Percentiles rank a stretch among this genome's conserved stretches.
phyloP scores from a whole-genome alignment of 2,329 filamentous ascomycete species.

The Ophiostoma perfectum region DNA sequence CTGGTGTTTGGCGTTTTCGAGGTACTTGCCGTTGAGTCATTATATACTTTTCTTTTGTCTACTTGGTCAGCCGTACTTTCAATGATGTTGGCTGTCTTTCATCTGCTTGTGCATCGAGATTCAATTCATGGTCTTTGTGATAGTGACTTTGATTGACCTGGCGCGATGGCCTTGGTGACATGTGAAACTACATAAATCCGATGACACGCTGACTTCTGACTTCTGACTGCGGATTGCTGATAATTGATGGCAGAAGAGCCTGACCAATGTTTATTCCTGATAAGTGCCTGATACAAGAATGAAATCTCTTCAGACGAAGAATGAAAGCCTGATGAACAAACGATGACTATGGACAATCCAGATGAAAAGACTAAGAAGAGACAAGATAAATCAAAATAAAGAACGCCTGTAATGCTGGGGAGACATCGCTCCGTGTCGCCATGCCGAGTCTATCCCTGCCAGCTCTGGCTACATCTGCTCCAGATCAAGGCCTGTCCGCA shows the following conservation, averaged over 20 bases:
- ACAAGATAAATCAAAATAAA: not conserved
- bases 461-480: constrained; percentile 16
- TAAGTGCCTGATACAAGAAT: not conserved
- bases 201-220: too few species aligned
- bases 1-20: not conserved
- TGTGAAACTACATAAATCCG: too few species aligned
- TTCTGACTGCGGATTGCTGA: too few species aligned
- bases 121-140: too few species aligned
- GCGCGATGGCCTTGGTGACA: too few species aligned
- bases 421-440: not conserved
- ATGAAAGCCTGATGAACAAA: not conserved
- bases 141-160: too few species aligned
- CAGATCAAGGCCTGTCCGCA: constrained; percentile 46
- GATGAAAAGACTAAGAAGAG: not conserved
- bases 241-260: too few species aligned
- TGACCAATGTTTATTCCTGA: too few species aligned
- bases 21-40: not conserved
- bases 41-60: not conserved
- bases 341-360: not conserved
- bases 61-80: too few species aligned
- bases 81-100: too few species aligned
- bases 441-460: too few species aligned
- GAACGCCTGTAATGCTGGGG: constrained; percentile 8
- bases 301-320: not conserved
- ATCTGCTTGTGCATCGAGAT: too few species aligned